Evolutionary conservation across 345 rosid genomes (phyloP), one percentile per base, ranked within the genome.

Genomic region (Theobroma cacao): DNA sequence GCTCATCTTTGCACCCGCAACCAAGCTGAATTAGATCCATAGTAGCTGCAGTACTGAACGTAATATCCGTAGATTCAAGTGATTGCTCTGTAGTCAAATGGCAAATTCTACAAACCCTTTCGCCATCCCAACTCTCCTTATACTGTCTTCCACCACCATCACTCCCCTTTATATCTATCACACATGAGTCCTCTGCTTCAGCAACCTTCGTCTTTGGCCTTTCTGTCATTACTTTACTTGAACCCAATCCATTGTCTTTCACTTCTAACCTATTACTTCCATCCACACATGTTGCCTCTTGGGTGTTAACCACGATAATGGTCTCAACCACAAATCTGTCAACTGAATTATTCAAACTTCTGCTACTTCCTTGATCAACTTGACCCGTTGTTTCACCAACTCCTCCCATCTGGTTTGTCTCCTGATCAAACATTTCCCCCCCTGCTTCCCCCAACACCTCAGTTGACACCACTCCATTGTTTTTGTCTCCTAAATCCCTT

Each of bases 1-100:
- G 98, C 71, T 93, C 98, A 78, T 88, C 91, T 90, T 95, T 95
- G 81, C 99, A 95, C 12, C 89, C 89, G 84, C 99, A 95, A 56
- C 98, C 98, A 71, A 95, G 93, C 85, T 82, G 87, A 74, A 93
- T 89, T 79, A 95, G 82, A 38, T 86, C 94, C 53, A 30, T 56
- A 68, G 81, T 18, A 52, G 80, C 77, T 9, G 60, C 77, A 45
- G 64, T 74, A 80, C 69, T 38, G 3, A 14, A 30, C 73, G 67
- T 50, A 34, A 75, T 63, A 34, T 65, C 80, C 18, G 47, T 26
- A 26, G 79, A 48, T 80, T 86, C 89, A 6, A 74, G 52, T 17
- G 83, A 62, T 73, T 83, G 93, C 70, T 93, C 97, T 22, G 91
- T 84, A 78, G 72, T 87, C 88, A 95, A 88, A 78, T 93, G 94